Evolutionary conservation across 306 rosid species (phyloP), one percentile per base, ranked within the genome.

Genomic region (Malus sylvestris): DNA sequence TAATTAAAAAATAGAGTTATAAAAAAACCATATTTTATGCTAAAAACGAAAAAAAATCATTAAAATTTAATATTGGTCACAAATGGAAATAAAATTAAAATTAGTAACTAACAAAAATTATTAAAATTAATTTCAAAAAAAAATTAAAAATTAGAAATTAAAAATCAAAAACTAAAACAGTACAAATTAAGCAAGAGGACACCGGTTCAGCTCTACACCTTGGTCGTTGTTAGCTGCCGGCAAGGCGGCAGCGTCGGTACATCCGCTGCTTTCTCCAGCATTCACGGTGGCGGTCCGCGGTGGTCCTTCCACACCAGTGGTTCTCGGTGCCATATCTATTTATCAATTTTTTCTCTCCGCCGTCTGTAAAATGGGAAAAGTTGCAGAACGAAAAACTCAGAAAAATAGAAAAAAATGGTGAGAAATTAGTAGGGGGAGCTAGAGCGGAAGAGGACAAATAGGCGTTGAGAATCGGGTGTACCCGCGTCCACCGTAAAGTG

Each of bases 391-490:
- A 15, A 64, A 46, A 49, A 73, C 10, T 11, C 6, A 68, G 16
- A 5, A 42, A 55, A 38, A 13, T 5, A 27, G 65, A 40, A 68
- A 51, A 68, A 51, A 52, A 22, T 30, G 70, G 57, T 62, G 68
- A 51, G 59, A 67, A n/a, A 30, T 7, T 20, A 3, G 32, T 55
- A 40, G 20, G 19, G n/a, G 32, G 32, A 58, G 14, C 4, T 5
- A 29, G 40, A 27, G 33, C 45, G 35, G 25, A 18, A 65, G 68
- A 8, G 6, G 23, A 74, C 72, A 78, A 78, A 73, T 23, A 70
- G 29, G 76, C 74, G 12, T 78, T 45, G 68, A 40, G 71, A 62
- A 62, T 62, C 40, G 16, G 52, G 75, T 76, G 77, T 68, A 76
- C 73, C 65, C 64, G 78, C 69, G 60, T 8, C 25, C 33, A 81